These are phyloP conservation scores for Ciborinia camelliae DNA, from an alignment of 2,329 filamentous ascomycete species.

Conservation along the genomic window DNA sequence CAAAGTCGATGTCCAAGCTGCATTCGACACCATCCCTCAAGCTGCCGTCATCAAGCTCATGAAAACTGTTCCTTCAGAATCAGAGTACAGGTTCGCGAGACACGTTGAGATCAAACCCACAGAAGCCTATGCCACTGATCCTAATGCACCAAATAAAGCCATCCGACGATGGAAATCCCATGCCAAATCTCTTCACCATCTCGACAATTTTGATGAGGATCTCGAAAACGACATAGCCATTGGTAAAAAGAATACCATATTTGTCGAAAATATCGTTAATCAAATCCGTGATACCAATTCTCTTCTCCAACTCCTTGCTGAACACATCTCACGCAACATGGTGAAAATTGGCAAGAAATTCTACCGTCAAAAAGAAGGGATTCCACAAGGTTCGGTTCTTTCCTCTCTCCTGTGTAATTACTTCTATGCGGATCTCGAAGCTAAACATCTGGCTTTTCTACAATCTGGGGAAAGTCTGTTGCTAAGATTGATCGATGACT, in stretches of 20 bases:
- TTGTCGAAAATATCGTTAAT: conserved; percentile 66
- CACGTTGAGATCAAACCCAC: conserved; percentile 67
- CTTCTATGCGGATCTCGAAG: conserved; percentile 89
- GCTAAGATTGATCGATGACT: conserved; percentile 86
- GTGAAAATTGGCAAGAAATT: conserved; percentile 85
- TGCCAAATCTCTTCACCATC: conserved; percentile 33
- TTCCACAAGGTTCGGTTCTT: conserved; percentile 88
- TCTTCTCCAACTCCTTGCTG: conserved; percentile 66
- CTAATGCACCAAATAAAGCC: conserved; percentile 26
- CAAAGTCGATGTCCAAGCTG: conserved; percentile 87
- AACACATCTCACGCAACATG: conserved; percentile 82
- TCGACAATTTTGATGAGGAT: conserved; percentile 34
- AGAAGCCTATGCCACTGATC: conserved; percentile 26
- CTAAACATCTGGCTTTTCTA: conserved; percentile 65
- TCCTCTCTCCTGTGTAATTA: conserved; percentile 89
- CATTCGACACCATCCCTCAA: conserved; percentile 95
- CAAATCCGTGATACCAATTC: conserved; percentile 54
- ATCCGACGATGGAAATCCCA: conserved; percentile 34
- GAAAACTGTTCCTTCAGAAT: conserved; percentile 51
- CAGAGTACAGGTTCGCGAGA: conserved; percentile 67
- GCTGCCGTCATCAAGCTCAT: conserved; percentile 66
- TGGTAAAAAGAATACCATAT: conserved; percentile 61
- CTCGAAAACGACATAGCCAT: conserved; percentile 35
- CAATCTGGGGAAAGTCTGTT: conserved; percentile 58
- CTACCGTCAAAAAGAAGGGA: conserved; percentile 83